A percentile compares a stretch with the other conserved stretches of the same genome.
Conservation (phyloP, 768 basidiomycete species). For the Suillus paluster region DNA sequence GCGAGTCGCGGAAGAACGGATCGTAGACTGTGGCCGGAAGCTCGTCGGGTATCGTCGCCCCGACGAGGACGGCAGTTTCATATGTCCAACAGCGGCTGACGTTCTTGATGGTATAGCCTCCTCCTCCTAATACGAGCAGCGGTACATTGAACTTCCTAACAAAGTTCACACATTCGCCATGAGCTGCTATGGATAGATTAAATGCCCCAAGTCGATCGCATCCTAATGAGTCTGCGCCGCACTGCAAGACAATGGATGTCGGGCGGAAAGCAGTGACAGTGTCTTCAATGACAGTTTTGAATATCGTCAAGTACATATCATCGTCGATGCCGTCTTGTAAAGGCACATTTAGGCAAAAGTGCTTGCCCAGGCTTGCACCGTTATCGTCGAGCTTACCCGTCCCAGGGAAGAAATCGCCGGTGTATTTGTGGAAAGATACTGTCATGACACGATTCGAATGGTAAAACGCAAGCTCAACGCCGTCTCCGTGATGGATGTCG, state of each 20-base stretch:
- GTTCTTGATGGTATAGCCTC: constrained; percentile 96
- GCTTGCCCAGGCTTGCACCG: constrained; percentile 84
- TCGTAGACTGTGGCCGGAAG: constrained; percentile 92
- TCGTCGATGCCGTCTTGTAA: constrained; percentile 97
- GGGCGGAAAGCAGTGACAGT: constrained; percentile 89
- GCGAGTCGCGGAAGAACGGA: constrained; percentile 87
- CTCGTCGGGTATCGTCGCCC: constrained; percentile 79
- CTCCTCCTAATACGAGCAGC: constrained; percentile 89
- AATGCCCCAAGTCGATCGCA: constrained; percentile 96
- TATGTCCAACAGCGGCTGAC: constrained; percentile 99
- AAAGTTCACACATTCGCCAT: constrained; percentile 98
- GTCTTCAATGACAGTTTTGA: constrained; percentile 96
- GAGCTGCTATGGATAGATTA: constrained; percentile 96
- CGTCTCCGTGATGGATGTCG: constrained; percentile 98
- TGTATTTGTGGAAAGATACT: constrained; percentile 99
- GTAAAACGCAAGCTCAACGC: constrained; percentile 98
- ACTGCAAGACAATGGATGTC: constrained; percentile 90
- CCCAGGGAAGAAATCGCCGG: constrained; percentile 97
- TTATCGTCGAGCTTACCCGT: constrained; percentile 97
- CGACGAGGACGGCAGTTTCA: constrained; percentile 93
- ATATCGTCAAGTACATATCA: constrained; percentile 93
- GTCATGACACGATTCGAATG: constrained; percentile 98
- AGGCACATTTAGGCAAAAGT: constrained; percentile 95
- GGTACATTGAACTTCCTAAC: constrained; percentile 93
- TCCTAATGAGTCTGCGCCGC: constrained; percentile 95